Evolutionary conservation across 1,284 basidiomycete species (phyloP), one percentile per base, ranked within the genome.

Genomic region (Ustilago esculenta): DNA sequence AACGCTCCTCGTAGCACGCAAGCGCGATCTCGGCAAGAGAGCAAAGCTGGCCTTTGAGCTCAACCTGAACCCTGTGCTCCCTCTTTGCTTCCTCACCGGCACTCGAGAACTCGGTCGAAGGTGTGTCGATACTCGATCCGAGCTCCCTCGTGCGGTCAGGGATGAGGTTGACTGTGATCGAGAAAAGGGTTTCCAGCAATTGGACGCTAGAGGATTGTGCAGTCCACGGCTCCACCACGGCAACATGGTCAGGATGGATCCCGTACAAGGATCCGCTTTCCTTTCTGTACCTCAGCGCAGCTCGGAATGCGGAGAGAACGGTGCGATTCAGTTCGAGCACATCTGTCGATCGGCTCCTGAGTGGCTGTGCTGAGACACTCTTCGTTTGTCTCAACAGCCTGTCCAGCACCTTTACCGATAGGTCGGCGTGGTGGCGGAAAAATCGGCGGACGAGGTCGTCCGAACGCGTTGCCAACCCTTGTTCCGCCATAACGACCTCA

Each of bases 381-480:
- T 52, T 55, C 14, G 48, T 40, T 33, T 46, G 59, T 35, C 43
- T 48, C n/a, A 63, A 45, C 25, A 79, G 52, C 47, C 50, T 53
- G 24, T 54, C 68, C 24, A 76, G 33, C 30, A 78, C 61, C 5
- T 23, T 21, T 10, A 29, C 37, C 11, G 61, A 58, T 14, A 60
- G 45, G n/a, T 82, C 49, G 30, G 92, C 87, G 61, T 88, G 86
- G 23, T 86, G 84, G 37, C 90, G 86, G 86, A 98, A 96, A 84
- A 98, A 97, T 8, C 88, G 85, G 25, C 94, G 87, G 63, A 93
- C 87, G 23, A 89, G 84, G 43, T 61, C 59, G 77, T 96, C 94
- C 75, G 92, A 90, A 6, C 40, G 49, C 4, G 41, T 84, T n/a
- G 55, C 66, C 36, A 64, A 50, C 4, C 65, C 67, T 23, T 48